Base-by-base conservation (phyloP, 345 rosid species). In the Stellera chamaejasme region DNA sequence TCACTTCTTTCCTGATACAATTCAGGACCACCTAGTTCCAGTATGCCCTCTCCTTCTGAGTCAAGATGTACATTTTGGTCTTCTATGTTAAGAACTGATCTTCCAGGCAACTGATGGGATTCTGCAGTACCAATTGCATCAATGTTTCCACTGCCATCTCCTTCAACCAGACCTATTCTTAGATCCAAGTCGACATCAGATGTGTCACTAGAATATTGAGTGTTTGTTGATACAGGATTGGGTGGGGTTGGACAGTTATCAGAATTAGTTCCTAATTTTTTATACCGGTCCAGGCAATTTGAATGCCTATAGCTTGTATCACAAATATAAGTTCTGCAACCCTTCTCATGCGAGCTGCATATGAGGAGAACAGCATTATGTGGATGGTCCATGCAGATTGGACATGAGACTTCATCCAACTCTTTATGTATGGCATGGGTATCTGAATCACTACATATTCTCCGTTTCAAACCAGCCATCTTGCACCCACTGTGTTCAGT, bases 371-470 rank as follows among this genome's bases (percentile, higher is more conserved):
- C 91, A 78, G 91, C 96, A 81, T 87, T 90, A 77, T 90, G 97
- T 53, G 97, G 96, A 71, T 87, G 90, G 71, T 90, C 97, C 94
- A 87, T 90, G 83, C 97, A 90, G 73, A 90, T 89, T 68, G 97
- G 84, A 65, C 97, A 90, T 56, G 79, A 83, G 66, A 87, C 80
- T 77, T 87, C 96, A 75, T 85, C 97, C 81, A 84, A 71, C 71
- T 81, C 91, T 77, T 81, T 83, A 70, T 85, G 87, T 67, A 80
- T 72, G 71, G 81, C 75, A 72, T 45, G 73, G 66, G 52, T 77
- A 75, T 90, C 96, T 53, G 91, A 80, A 69, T 79, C 94, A 69
- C 78, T 67, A 81, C 65, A 64, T 68, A 69, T 59, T 79, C 87
- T 87, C 76, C 89, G 83, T 83, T 87, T 87, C 69, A 85, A 76